phyloP scores from a whole-genome alignment of 352 stramenopile genomes.

The Phytophthora niederhauseri region DNA sequence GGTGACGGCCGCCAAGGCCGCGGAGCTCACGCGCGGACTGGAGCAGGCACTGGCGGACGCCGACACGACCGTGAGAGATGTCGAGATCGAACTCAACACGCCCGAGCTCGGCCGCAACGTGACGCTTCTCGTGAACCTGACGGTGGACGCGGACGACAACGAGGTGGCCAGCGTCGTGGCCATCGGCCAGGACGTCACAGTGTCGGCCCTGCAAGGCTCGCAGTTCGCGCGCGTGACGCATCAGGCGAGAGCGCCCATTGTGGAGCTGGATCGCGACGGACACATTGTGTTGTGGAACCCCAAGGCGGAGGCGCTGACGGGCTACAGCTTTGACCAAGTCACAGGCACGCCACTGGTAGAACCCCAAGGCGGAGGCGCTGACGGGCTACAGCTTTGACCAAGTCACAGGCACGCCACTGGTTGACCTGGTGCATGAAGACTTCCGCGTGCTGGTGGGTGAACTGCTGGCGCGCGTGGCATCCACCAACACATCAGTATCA shows the following conservation, averaged over 20 bases:
- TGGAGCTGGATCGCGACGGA: constrained; percentile 76
- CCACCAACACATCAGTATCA: constrained; percentile 47
- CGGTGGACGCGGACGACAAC: constrained; percentile 46
- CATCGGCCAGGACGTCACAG: constrained; percentile 64
- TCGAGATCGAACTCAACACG: constrained; percentile 57
- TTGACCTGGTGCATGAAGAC: constrained; percentile 56
- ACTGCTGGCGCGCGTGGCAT: constrained; percentile 48
- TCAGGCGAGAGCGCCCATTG: constrained; percentile 77
- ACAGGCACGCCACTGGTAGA: constrained; percentile 74
- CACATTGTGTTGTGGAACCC: constrained; percentile 73
- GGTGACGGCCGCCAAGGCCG: constrained; percentile 24
- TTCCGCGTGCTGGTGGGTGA: constrained; percentile 50
- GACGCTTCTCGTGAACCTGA: constrained; percentile 70
- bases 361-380: constrained; percentile 61
- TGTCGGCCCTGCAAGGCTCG: constrained; percentile 45
- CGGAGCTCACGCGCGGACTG: constrained; percentile 21
- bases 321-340: constrained; percentile 55
- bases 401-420: constrained; percentile 49
- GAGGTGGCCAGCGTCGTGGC: constrained; percentile 30
- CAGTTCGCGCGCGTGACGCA: constrained; percentile 71
- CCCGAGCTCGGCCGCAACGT: constrained; percentile 42
- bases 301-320: constrained; percentile 66
- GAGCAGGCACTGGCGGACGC: constrained; percentile 43
- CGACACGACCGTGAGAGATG: constrained; percentile 35
- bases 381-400: constrained; percentile 64